Evolutionary conservation across 192 early-diverging fungal genomes (phyloP), one percentile per base, ranked within the genome.

Genomic region (Coemansia sp.): DNA sequence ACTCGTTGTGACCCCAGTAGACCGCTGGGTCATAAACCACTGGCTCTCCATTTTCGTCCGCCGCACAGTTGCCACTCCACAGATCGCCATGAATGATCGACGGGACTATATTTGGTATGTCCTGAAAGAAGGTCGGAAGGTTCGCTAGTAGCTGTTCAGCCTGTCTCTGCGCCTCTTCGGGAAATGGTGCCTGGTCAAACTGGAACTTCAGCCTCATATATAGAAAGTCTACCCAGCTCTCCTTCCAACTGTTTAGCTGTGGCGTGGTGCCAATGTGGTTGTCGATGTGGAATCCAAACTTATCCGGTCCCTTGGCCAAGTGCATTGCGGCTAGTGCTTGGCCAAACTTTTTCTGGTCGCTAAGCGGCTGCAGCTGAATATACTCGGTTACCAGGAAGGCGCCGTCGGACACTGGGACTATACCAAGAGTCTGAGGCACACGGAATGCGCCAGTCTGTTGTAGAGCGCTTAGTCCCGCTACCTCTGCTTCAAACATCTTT

Each of bases 1-100:
- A 55, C 57, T 81, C 79, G 24, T 72, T 62, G 53, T 81, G 79
- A 13, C 74, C 79, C 71, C 79, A 81, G 57, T 73, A 76, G 1
- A 38, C 71, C 0, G 79, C 79, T 44, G 74, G 74, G 39, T 81
- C 74, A 22, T 62, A 81, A 18, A 81, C 64, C 13, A 76, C 70
- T 3, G 79, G 79, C 20, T 55, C 24, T 13, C 79, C 71, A 7
- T 58, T 6, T 18, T 65, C 65, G 22, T 76, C 79, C 2, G 49
- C 65, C 15, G 34, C 69, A 38, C 61, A 76, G 49, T 76, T 81
- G 8, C 74, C 74, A 31, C 38, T 43, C 74, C 74, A 76, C 62
- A 81, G 27, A 27, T 76, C 79, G 15, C 79, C 79, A 60, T 81
- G 74, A 9, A 81, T 31, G 36, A 81, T 46, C 64, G 74, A 70